phyloP scores from a whole-genome alignment of 495 filamentous ascomycete genomes.

The Penicillium daleae region DNA sequence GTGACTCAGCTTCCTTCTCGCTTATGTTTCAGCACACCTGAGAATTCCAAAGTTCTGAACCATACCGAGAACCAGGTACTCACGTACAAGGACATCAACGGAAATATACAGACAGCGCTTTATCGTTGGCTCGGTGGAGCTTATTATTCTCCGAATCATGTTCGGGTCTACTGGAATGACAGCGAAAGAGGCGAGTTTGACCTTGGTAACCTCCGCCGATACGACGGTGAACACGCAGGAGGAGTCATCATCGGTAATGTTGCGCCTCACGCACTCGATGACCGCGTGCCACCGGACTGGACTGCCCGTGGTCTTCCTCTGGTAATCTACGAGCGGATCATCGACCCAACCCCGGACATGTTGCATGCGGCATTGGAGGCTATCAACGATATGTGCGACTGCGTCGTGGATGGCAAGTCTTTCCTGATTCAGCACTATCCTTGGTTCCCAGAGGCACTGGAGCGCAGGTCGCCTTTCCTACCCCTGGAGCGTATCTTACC shows the following conservation, averaged over 20 bases:
- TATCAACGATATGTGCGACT: not conserved
- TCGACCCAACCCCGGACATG: conserved; percentile 29
- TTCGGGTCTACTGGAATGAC: conserved; percentile 44
- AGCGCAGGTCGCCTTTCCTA: not conserved
- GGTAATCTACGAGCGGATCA: conserved; percentile 42
- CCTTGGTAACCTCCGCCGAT: conserved; percentile 26
- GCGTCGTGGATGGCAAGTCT: not conserved
- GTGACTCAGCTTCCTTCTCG: conserved; percentile 36
- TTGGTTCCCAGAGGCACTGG: not conserved
- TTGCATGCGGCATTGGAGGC: not conserved
- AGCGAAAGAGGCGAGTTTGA: conserved; percentile 30
- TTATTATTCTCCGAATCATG: conserved; percentile 30
- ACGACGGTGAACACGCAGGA: conserved; percentile 30
- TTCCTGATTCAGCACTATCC: not conserved
- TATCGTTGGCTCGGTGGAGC: conserved; percentile 52
- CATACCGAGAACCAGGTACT: conserved; percentile 40
- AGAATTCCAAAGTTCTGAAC: conserved; percentile 8
- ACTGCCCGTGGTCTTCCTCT: conserved; percentile 28
- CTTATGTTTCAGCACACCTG: conserved; percentile 29
- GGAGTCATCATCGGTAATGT: conserved; percentile 37
- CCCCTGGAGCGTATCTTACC: conserved; percentile 12
- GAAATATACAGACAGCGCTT: conserved; percentile 11
- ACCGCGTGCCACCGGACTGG: conserved; percentile 36
- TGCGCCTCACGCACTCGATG: conserved; percentile 6
- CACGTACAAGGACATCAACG: conserved; percentile 24